Base-by-base conservation (phyloP, 106 monocot genomes). In the Dioscorea zingiberensis region DNA sequence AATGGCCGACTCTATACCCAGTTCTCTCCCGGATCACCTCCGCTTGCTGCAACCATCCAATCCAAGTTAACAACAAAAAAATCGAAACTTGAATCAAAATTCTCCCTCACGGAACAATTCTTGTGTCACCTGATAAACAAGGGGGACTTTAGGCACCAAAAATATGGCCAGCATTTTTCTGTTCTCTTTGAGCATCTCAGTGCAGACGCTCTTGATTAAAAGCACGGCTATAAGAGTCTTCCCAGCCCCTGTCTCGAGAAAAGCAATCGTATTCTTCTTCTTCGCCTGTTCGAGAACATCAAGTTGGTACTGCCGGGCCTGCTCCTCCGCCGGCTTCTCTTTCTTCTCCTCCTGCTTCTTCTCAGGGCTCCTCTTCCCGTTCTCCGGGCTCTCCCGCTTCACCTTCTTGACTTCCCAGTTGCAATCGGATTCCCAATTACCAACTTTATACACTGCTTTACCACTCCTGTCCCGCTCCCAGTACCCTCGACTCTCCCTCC, bases 251-350 rank as follows among this genome's bases (percentile, higher is more conserved):
- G 98, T 98, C 76, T 98, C 98, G 8, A 98, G 76, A 46, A 98
- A 98, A 3, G 98, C 98, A 25, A 98, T 98, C 0, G 98, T 98
- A 63, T 98, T 98, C 64, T 70, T 93, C 75, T 82, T 86, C 78
- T 98, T 89, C 1, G 98, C 98, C 44, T 98, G 98, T 27, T 86
- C 86, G 28, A 98, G 88, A 27, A 98, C 98, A 63, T 98, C 98
- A 6, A 98, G 86, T 68, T 98, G 98, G 58, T 98, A 98, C 60
- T 98, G 77, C 27, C 98, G 75, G 2, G 89, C 98, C 44, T 78
- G 77, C 68, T 89, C 98, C 76, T 98, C 93, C 3, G 55, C 62
- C 8, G 77, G 85, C 75, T 73, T 81, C 59, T 74, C 77, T 64
- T 67, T 78, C 69, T 76, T 74, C 63, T 57, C 75, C 51, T 74